Evolutionary conservation across 1,139 yeast species (phyloP).

Genomic region (Wickerhamiella pararugosa): DNA sequence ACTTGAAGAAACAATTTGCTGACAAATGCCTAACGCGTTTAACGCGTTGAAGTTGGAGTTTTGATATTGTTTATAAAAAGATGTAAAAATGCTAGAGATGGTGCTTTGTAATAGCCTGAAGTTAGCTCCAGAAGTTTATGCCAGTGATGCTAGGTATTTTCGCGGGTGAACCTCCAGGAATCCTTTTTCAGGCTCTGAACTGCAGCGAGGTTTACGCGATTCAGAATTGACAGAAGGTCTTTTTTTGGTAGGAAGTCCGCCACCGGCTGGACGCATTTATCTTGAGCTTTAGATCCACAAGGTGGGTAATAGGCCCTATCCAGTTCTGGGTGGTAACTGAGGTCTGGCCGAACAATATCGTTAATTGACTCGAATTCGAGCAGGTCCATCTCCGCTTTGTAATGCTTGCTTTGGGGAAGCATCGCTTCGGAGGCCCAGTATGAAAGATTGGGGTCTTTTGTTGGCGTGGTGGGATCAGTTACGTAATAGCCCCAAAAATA

Average conservation of each 20-base stretch:
- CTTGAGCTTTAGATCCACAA: not conserved
- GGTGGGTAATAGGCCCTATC: not conserved
- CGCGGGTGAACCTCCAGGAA: not conserved
- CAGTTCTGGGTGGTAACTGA: not conserved
- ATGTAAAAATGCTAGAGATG: too few relatives aligned
- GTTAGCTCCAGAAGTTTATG: too few relatives aligned
- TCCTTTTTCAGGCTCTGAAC: constrained; percentile 2
- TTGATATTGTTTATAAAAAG: too few relatives aligned
- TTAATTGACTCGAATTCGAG: not conserved
- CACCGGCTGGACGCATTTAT: not conserved
- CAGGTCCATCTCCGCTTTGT: not conserved
- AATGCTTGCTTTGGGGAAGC: not conserved
- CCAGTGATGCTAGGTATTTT: too few relatives aligned
- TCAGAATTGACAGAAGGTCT: not conserved
- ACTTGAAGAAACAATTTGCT: too few relatives aligned
- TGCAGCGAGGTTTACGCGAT: not conserved
- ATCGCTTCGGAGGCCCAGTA: not conserved
- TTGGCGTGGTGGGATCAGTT: not conserved
- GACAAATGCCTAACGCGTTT: too few relatives aligned
- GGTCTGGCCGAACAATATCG: not conserved
- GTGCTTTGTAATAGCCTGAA: too few relatives aligned
- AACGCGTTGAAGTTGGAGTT: too few relatives aligned
- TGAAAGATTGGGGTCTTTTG: not conserved
- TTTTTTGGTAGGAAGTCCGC: not conserved
- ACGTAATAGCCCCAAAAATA: not conserved